Evolutionary conservation across 352 stramenopile species (phyloP).

Genomic region (Globisporangium yorkense): DNA sequence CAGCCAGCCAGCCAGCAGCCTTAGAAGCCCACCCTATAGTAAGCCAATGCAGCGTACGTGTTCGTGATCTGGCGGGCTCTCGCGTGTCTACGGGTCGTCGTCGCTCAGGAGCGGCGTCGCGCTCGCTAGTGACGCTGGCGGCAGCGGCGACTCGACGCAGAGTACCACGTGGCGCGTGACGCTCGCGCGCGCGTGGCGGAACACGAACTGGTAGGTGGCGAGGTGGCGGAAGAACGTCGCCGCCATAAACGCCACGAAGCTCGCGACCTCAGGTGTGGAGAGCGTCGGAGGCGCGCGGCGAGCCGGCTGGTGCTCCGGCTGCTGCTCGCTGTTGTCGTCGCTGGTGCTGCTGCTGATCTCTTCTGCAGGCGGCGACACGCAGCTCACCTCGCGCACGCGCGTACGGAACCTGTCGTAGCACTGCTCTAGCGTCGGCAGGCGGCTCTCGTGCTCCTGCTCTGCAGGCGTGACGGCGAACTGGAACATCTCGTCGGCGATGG

Average conservation of each 20-base stretch:
- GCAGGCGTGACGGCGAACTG: conserved; percentile 29
- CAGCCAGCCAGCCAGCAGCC: too few species aligned
- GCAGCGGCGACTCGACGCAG: conserved; percentile 44
- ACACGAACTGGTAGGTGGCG: conserved; percentile 54
- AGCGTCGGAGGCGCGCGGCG: conserved; percentile 13
- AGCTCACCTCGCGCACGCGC: conserved; percentile 17
- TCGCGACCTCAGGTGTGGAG: conserved; percentile 33
- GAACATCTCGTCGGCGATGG: conserved; percentile 49
- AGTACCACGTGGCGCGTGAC: conserved; percentile 27
- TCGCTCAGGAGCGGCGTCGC: conserved; percentile 10
- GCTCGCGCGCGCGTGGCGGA: conserved; percentile 20
- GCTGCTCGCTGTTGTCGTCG: background rate
- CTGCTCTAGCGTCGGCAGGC: conserved; percentile 22
- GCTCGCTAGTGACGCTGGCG: conserved; percentile 24
- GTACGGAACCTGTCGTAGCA: conserved; percentile 37
- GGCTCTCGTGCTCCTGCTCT: background rate
- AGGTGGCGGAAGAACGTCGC: conserved; percentile 69
- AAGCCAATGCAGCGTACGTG: background rate
- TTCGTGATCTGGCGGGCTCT: background rate
- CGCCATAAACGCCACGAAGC: conserved; percentile 62
- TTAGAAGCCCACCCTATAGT: background rate
- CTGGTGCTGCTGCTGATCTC: background rate
- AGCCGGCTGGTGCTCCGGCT: background rate
- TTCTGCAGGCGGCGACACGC: conserved; percentile 7
- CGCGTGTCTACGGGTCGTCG: background rate